Evolutionary conservation across 805 yeast genomes (phyloP).

Genomic region (Hanseniaspora guilliermondii): DNA sequence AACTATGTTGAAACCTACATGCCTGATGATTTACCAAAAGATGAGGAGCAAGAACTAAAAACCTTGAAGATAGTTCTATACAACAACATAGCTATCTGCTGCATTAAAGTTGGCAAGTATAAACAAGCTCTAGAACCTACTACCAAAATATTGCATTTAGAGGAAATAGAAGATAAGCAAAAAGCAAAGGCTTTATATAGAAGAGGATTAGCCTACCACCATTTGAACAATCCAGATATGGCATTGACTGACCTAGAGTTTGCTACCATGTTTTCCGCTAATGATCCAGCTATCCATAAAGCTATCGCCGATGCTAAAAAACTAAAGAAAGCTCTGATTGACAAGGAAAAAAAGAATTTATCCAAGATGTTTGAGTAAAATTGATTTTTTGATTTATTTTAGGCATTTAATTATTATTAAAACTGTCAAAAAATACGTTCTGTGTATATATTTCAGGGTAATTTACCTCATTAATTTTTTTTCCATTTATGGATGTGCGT

Average conservation of each 20-base stretch:
- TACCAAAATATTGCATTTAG: slow-evolving; percentile 52
- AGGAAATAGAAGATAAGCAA: slow-evolving; percentile 41
- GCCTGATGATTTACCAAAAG: slow-evolving; percentile 34
- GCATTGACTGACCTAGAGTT: slow-evolving; percentile 54
- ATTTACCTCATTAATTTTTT: neutral
- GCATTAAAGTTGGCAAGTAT: slow-evolving; percentile 48
- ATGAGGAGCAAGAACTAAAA: slow-evolving; percentile 30
- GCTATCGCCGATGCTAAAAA: slow-evolving; percentile 51
- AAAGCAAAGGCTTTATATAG: slow-evolving; percentile 79
- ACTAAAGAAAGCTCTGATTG: slow-evolving; percentile 39
- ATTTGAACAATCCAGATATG: slow-evolving; percentile 52
- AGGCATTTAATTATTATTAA: neutral
- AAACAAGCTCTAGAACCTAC: slow-evolving; percentile 47
- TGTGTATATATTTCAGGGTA: neutral
- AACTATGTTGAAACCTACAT: slow-evolving; percentile 55
- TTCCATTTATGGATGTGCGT: too few species aligned
- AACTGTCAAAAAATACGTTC: too few species aligned
- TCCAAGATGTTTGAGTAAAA: slow-evolving; percentile 45
- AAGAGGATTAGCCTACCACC: slow-evolving; percentile 62
- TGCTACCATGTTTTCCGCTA: slow-evolving; percentile 54
- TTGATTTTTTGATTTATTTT: neutral
- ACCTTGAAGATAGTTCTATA: slow-evolving; percentile 34
- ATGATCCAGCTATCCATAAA: slow-evolving; percentile 57
- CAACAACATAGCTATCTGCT: slow-evolving; percentile 63
- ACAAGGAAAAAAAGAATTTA: slow-evolving; percentile 63